Base-by-base conservation (phyloP, 257 asterid genomes). In the Ballota nigra region DNA sequence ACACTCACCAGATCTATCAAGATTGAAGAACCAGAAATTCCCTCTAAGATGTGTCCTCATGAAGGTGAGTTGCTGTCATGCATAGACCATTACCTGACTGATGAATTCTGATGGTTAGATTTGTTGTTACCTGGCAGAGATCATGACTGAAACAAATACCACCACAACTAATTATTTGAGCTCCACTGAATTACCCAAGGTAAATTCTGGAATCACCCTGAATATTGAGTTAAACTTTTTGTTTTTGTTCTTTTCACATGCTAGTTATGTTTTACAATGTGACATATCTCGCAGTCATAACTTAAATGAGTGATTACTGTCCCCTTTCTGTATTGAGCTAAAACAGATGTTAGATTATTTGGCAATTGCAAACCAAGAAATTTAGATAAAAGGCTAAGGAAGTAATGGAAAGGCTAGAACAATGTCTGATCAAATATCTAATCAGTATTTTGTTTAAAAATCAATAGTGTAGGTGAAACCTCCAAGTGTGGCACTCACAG, bases 91-190 rank as follows among this genome's bases (percentile, higher is more conserved):
- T 53, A 66, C 15, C 72, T 55, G 51, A 20, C 31, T 59, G 29
- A 58, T 19, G 20, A 9, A 61, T 33, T 70, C 72, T 63, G 70
- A 69, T 62, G 58, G 45, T 68, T 71, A 22, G 41, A 43, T 73
- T 69, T 53, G 40, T 68, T 77, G 31, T 77, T n/a, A 59, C 71
- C 64, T 36, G 59, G 79, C 89, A 87, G 92, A 73, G 38, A 73
- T 68, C 47, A 60, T 19, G 40, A 74, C 68, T 55, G 81, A 74
- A 66, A 36, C 53, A 51, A 47, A 64, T 74, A 77, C 81, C 70
- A 72, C 78, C 22, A 79, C 79, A 76, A 38, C 66, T 71, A 60
- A 73, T 66, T 73, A 45, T 63, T 80, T 72, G 70, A 77, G 76
- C 82, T 75, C 73, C 38, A 69, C 66, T 67, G 74, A 66, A 45